Evolutionary conservation across 179 eudicot species (phyloP).

Genomic region (Pouteria campechiana): DNA sequence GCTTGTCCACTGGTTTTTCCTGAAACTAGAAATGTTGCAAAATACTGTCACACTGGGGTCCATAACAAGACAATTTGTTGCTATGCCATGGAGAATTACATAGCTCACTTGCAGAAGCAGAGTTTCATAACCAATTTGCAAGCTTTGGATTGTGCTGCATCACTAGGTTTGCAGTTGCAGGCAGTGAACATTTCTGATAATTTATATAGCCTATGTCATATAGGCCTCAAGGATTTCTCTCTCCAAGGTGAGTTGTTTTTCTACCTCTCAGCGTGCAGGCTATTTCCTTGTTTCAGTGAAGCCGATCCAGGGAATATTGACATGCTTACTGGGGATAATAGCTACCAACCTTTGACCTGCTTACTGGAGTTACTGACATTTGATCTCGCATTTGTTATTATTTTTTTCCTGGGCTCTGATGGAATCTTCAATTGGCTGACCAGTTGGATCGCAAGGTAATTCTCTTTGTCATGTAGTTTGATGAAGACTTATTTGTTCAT

Average conservation of each 20-base stretch:
- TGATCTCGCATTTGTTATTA: not conserved
- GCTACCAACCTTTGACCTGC: too few relatives aligned
- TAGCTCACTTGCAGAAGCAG: constrained; percentile 83
- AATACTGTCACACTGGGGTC: constrained; percentile 40
- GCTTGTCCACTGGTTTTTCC: constrained; percentile 86
- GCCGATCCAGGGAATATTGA: too few relatives aligned
- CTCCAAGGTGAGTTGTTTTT: constrained; percentile 57
- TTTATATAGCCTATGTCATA: constrained; percentile 63
- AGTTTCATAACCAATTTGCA: constrained; percentile 92
- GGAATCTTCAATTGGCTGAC: not conserved
- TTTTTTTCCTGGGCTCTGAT: not conserved
- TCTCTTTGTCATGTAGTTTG: too few relatives aligned
- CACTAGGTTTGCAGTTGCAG: constrained; percentile 67
- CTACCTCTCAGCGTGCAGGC: too few relatives aligned
- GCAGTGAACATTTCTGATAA: constrained; percentile 56
- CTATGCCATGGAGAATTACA: constrained; percentile 46
- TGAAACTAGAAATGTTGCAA: constrained; percentile 33
- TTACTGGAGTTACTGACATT: too few relatives aligned
- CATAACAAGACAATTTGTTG: constrained; percentile 54
- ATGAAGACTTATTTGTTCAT: too few relatives aligned
- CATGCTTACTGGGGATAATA: too few relatives aligned
- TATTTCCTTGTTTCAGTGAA: not conserved
- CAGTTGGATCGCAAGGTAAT: too few relatives aligned
- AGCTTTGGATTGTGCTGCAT: constrained; percentile 91
- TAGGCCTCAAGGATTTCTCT: constrained; percentile 90